These are phyloP conservation scores for Alloteropsis semialata DNA, from an alignment of 176 grass and related monocot species.

Conservation along the genomic window DNA sequence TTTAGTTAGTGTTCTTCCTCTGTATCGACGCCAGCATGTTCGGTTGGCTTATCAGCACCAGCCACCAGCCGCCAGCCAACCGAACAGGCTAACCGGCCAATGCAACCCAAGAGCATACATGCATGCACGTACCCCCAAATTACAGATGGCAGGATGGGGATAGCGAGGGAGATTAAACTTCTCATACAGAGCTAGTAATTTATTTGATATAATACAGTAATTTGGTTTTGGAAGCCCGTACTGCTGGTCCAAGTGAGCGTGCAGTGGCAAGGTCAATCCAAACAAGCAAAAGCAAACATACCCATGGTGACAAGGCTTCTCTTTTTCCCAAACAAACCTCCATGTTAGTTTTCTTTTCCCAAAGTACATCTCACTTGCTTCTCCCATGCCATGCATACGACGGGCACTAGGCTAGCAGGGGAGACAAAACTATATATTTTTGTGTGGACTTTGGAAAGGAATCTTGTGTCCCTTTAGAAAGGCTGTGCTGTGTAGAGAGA, in stretches of 20 bases:
- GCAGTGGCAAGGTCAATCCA: conserved; percentile 57
- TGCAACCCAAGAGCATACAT: too few relatives aligned
- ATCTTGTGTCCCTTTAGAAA: conserved; percentile 52
- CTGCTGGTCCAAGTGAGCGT: background rate
- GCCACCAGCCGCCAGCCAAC: too few relatives aligned
- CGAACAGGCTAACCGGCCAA: too few relatives aligned
- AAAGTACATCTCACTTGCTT: background rate
- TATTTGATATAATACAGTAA: too few relatives aligned
- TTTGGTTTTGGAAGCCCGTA: too few relatives aligned
- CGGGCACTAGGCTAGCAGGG: background rate
- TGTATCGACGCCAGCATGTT: too few relatives aligned
- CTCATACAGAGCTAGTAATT: too few relatives aligned
- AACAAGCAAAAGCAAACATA: conserved; percentile 89
- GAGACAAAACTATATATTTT: background rate
- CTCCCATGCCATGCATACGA: background rate
- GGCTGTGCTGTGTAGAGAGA: conserved; percentile 33
- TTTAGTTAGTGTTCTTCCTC: too few relatives aligned
- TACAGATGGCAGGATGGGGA: too few relatives aligned
- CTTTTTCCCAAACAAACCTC: conserved; percentile 62
- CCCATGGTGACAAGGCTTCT: conserved; percentile 81
- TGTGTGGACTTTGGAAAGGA: conserved; percentile 61
- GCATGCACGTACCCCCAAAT: too few relatives aligned
- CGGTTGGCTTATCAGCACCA: too few relatives aligned
- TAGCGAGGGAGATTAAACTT: too few relatives aligned
- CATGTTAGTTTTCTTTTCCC: conserved; percentile 27